Evolutionary conservation across 108 stramenopile genomes (phyloP).

Genomic region (Epithemia pelagica): DNA sequence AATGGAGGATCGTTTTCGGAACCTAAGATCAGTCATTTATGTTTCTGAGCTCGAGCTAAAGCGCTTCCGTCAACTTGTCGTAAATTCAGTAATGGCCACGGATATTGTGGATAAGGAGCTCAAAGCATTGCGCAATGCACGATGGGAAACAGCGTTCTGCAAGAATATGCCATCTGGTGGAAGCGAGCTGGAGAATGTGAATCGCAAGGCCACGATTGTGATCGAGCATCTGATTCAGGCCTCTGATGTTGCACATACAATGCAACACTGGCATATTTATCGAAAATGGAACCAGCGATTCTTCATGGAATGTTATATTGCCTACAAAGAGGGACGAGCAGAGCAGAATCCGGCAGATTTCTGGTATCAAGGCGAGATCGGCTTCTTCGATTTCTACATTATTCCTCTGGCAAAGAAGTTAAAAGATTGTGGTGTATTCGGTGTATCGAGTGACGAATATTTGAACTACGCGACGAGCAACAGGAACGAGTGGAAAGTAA

Average conservation of each 20-base stretch:
- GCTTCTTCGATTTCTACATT: slow-evolving; percentile 30
- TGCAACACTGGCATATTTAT: slow-evolving; percentile 33
- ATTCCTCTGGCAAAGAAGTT: slow-evolving; percentile 36
- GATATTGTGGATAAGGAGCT: slow-evolving; percentile 36
- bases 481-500: neutral
- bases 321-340: slow-evolving; percentile 9
- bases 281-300: slow-evolving; percentile 32
- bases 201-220: slow-evolving; percentile 4
- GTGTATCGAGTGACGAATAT: slow-evolving; percentile 8
- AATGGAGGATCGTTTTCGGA: slow-evolving; percentile 19
- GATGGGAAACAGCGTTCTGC: slow-evolving; percentile 7
- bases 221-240: slow-evolving; percentile 25
- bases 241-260: slow-evolving; percentile 36
- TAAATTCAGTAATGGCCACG: slow-evolving; percentile 41
- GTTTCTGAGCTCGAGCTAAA: slow-evolving; percentile 24
- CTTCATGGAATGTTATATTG: slow-evolving; percentile 27
- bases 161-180: neutral
- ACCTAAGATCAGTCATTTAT: slow-evolving; percentile 23
- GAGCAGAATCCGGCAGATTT: slow-evolving; percentile 24
- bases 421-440: slow-evolving; percentile 33
- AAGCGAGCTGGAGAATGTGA: neutral
- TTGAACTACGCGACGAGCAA: slow-evolving; percentile 7
- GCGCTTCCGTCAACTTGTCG: slow-evolving; percentile 35
- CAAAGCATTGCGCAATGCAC: neutral
- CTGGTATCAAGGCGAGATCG: slow-evolving; percentile 38